These are phyloP conservation scores for Coemansia sp. DNA, from an alignment of 192 early-diverging fungal genomes.

Conservation along the genomic window DNA sequence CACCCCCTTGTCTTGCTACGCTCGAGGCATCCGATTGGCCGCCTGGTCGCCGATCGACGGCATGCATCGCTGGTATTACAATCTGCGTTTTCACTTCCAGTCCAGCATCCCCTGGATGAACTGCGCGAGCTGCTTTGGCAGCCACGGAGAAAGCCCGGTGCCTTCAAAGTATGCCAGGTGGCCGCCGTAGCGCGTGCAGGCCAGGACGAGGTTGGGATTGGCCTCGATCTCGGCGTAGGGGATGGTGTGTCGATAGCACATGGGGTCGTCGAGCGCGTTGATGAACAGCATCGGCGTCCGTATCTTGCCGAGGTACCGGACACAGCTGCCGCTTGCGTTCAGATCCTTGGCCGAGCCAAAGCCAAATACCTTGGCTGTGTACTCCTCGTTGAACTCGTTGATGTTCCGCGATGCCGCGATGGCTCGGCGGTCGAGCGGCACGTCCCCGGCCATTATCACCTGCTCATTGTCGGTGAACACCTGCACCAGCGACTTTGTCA, in stretches of 20 bases:
- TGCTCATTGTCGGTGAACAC: constrained; percentile 51
- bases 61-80: no score
- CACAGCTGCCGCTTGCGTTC: constrained; percentile 61
- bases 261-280: constrained; percentile 86
- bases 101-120: constrained; percentile 49
- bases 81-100: constrained; percentile 19
- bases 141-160: constrained; percentile 52
- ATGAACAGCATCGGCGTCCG: constrained; percentile 80
- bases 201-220: constrained; percentile 80
- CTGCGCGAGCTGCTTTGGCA: constrained; percentile 59
- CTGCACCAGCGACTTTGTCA: constrained; percentile 56
- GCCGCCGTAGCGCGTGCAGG: constrained; percentile 77
- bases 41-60: neutral
- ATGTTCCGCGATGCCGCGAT: constrained; percentile 61
- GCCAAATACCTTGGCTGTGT: constrained; percentile 70
- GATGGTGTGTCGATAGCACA: constrained; percentile 63
- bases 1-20: no score
- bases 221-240: constrained; percentile 67
- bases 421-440: constrained; percentile 30
- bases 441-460: constrained; percentile 53
- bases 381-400: constrained; percentile 77
- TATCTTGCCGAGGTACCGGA: constrained; percentile 57
- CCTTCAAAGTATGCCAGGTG: constrained; percentile 80
- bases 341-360: constrained; percentile 80
- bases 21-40: neutral